Percentiles rank a stretch among this genome's conserved stretches.
Conservation (phyloP, 2,329 filamentous ascomycete species). For the Ceratocystis cacaofunesta region DNA sequence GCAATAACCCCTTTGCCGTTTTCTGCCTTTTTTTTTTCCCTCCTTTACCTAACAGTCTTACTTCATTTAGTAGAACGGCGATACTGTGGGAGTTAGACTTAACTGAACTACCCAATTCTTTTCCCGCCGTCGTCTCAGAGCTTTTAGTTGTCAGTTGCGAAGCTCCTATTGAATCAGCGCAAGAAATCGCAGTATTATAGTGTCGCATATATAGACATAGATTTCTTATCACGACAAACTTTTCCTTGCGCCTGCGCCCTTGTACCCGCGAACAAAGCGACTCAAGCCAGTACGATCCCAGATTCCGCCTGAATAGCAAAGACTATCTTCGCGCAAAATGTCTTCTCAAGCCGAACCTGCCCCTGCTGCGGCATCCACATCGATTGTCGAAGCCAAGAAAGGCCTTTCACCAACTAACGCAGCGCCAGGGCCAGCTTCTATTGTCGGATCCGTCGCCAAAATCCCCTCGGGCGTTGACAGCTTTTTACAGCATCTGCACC, state of each 20-base stretch:
- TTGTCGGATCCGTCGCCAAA: conserved; percentile 20
- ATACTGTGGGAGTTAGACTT: too few species aligned
- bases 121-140: too few species aligned
- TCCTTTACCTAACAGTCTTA: too few species aligned
- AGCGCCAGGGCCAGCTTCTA: conserved; percentile 18
- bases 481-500: conserved; percentile 41
- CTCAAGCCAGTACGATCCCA: neutral
- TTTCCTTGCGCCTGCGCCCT: neutral
- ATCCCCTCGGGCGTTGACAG: conserved; percentile 32
- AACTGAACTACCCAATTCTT: too few species aligned
- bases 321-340: neutral
- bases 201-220: neutral
- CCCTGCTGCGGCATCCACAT: neutral
- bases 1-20: neutral
- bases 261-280: neutral
- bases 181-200: neutral
- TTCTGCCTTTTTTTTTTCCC: too few species aligned
- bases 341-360: neutral
- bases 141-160: too few species aligned
- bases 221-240: neutral
- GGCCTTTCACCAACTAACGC: conserved; percentile 10
- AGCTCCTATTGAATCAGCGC: neutral
- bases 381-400: conserved; percentile 8
- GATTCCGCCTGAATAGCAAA: neutral
- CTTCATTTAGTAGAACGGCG: too few species aligned